These are phyloP conservation scores for Chiua virens DNA, from an alignment of 768 basidiomycete genomes.

Conservation along the genomic window DNA sequence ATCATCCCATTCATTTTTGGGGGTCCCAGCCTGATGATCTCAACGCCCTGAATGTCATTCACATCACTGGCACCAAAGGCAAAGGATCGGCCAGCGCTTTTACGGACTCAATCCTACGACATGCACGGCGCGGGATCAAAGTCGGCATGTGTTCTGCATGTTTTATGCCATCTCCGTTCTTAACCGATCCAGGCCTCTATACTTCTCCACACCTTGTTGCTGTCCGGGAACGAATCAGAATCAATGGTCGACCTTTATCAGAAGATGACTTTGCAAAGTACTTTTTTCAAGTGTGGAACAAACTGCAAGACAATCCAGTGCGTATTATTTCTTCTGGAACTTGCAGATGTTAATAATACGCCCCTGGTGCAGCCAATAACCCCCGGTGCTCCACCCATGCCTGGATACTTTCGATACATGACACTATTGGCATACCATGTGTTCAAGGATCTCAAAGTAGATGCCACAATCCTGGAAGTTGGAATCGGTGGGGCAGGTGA, in stretches of 20 bases:
- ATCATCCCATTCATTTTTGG: conserved; percentile 12
- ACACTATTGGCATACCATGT: conserved; percentile 91
- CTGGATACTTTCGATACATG: conserved; percentile 91
- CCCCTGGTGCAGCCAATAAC: conserved; percentile 41
- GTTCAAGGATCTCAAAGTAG: conserved; percentile 78
- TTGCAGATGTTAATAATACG: background rate
- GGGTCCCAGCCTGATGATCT: conserved; percentile 71
- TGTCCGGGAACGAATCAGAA: conserved; percentile 91
- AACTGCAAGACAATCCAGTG: conserved; percentile 67
- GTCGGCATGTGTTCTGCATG: conserved; percentile 55
- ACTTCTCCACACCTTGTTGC: conserved; percentile 96
- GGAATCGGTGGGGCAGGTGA: conserved; percentile 94
- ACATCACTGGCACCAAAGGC: conserved; percentile 97
- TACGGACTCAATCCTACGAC: conserved; percentile 80
- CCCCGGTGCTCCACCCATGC: conserved; percentile 65
- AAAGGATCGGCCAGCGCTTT: conserved; percentile 98
- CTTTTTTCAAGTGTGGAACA: conserved; percentile 97
- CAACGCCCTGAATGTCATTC: conserved; percentile 87
- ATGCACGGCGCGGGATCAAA: conserved; percentile 71
- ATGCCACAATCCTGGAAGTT: conserved; percentile 93
- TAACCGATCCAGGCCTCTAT: conserved; percentile 67
- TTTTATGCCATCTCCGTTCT: background rate
- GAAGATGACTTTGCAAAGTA: conserved; percentile 87
- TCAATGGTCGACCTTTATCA: conserved; percentile 87
- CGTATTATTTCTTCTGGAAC: conserved; percentile 7